phyloP scores from a whole-genome alignment of 495 filamentous ascomycete species.

The Trichoderma asperelloides region DNA sequence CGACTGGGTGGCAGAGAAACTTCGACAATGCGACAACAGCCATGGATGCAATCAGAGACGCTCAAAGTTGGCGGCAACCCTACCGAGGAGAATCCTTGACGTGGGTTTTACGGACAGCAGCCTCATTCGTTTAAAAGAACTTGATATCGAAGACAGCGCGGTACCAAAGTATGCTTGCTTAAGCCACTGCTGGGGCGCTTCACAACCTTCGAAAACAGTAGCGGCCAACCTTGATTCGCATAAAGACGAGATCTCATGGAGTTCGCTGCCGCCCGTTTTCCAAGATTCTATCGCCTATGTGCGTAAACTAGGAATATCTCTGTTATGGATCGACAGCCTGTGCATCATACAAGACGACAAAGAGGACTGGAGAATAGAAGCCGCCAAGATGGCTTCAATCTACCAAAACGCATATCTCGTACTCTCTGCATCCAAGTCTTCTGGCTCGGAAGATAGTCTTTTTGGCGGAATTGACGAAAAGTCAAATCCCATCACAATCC shows the following conservation, averaged over 20 bases:
- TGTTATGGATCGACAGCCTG: constrained; percentile 29
- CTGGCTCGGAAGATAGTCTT: constrained; percentile 3
- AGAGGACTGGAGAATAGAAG: constrained; percentile 22
- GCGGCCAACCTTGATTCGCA: neutral
- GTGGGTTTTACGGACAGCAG: neutral
- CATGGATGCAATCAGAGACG: neutral
- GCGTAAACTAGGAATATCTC: constrained; percentile 16
- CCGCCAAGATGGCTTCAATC: constrained; percentile 17
- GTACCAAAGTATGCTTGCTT: constrained; percentile 3
- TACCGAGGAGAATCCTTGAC: neutral
- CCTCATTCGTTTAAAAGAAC: neutral
- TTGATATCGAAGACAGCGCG: neutral
- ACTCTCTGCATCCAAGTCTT: constrained; percentile 12
- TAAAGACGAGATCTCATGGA: neutral
- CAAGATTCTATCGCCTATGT: constrained; percentile 21
- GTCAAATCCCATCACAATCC: constrained; percentile 7
- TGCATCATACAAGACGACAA: constrained; percentile 27
- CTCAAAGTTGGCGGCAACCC: neutral
- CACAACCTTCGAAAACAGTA: neutral
- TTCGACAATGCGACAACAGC: neutral
- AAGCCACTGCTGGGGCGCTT: constrained; percentile 13
- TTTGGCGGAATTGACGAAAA: neutral
- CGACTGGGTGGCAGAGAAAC: neutral
- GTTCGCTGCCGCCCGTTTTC: constrained; percentile 10
- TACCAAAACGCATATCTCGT: constrained; percentile 13